These are phyloP conservation scores for Diplotaxis tenuifolia DNA, from an alignment of 345 rosid genomes.

Conservation along the genomic window DNA sequence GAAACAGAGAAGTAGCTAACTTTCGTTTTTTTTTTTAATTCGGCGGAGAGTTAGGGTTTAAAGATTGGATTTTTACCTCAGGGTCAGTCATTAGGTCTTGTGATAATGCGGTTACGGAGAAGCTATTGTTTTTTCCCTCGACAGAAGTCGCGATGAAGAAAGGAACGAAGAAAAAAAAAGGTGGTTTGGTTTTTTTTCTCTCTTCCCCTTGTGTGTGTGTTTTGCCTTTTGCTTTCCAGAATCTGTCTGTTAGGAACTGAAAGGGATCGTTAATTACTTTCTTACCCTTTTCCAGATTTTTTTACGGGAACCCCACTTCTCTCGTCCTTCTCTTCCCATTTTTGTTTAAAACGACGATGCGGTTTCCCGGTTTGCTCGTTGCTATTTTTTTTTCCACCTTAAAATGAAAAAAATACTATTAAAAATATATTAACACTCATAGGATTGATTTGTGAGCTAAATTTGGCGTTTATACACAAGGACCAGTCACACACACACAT, in stretches of 20 bases:
- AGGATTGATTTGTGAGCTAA: neutral
- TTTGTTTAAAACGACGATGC: neutral
- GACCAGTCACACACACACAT: neutral
- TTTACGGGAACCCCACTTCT: neutral
- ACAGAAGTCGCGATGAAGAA: constrained; percentile 30
- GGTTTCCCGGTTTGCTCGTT: constrained; percentile 6
- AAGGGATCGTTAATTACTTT: neutral
- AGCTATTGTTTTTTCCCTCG: constrained; percentile 8
- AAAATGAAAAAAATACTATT: neutral
- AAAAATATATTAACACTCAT: neutral
- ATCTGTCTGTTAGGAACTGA: constrained; percentile 39
- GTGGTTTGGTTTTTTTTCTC: constrained; percentile 26
- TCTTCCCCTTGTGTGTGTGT: neutral
- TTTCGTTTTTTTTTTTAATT: neutral
- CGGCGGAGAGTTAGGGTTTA: neutral
- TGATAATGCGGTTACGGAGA: constrained; percentile 24
- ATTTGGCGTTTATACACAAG: neutral
- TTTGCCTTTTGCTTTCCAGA: constrained; percentile 26
- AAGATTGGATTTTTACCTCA: constrained; percentile 29
- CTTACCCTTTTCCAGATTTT: neutral
- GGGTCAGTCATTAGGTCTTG: constrained; percentile 36
- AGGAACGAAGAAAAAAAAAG: neutral
- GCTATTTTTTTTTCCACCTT: neutral
- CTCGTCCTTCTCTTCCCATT: neutral
- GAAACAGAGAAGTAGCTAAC: constrained; percentile 32